Evolutionary conservation across 2,329 filamentous ascomycete species (phyloP).

Genomic region (Aphanocladium album): DNA sequence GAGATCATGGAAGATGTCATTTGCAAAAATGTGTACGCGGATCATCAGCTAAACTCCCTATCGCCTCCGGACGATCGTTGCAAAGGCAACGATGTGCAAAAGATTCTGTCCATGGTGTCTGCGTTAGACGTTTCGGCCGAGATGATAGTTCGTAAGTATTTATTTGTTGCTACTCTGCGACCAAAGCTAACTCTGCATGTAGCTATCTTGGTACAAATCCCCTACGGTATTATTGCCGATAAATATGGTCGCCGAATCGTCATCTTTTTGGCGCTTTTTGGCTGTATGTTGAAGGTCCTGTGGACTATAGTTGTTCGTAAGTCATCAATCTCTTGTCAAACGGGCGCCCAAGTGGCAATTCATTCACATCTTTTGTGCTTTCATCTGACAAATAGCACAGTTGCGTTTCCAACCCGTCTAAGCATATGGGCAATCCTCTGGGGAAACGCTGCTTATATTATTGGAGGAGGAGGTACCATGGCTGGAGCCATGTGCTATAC

Average conservation of each 20-base stretch:
- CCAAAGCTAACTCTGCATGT: background rate
- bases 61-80: constrained; percentile 38
- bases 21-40: constrained; percentile 44
- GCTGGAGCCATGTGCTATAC: constrained; percentile 41
- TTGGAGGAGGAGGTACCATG: constrained; percentile 38
- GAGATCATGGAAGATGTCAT: constrained; percentile 50
- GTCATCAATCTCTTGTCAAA: constrained; percentile 6
- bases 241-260: constrained; percentile 40
- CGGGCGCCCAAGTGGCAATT: background rate
- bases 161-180: background rate
- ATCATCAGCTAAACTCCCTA: constrained; percentile 26
- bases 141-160: constrained; percentile 38
- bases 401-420: constrained; percentile 32
- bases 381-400: constrained; percentile 20
- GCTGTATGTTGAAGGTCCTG: constrained; percentile 22
- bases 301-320: constrained; percentile 30
- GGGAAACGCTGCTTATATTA: constrained; percentile 29
- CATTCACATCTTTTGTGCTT: background rate
- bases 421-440: constrained; percentile 36
- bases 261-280: constrained; percentile 32
- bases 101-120: constrained; percentile 45
- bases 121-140: constrained; percentile 43
- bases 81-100: constrained; percentile 45
- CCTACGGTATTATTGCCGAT: constrained; percentile 43
- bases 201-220: constrained; percentile 40